phyloP scores from a whole-genome alignment of 257 asterid species.

The Henckelia pumila region DNA sequence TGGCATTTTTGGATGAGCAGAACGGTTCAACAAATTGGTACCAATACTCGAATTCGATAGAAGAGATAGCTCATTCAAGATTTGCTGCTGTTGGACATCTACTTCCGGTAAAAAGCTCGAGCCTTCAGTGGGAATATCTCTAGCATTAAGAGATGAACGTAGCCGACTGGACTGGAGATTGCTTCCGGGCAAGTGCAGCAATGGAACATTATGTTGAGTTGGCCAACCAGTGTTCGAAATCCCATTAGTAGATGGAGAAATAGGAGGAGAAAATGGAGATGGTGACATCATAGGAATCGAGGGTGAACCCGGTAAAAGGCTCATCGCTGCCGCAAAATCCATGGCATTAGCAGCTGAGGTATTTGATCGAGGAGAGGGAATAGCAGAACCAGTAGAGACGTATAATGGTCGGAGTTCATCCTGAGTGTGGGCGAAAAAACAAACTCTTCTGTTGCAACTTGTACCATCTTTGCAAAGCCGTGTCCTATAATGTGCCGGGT shows the following conservation, averaged over 20 bases:
- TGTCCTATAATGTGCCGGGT: constrained; percentile 80
- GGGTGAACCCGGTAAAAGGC: constrained; percentile 60
- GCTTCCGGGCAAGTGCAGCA: constrained; percentile 72
- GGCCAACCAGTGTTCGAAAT: constrained; percentile 59
- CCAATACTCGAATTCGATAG: constrained; percentile 30
- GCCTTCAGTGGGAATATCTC: constrained; percentile 53
- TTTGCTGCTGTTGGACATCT: constrained; percentile 53
- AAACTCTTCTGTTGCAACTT: constrained; percentile 66
- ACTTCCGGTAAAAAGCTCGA: constrained; percentile 43
- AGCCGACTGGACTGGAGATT: constrained; percentile 69
- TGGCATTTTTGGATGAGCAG: constrained; percentile 45
- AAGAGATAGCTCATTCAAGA: constrained; percentile 49
- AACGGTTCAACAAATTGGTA: constrained; percentile 44
- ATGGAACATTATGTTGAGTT: constrained; percentile 56
- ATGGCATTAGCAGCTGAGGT: constrained; percentile 43
- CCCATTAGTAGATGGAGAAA: constrained; percentile 63
- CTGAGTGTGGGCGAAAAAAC: constrained; percentile 78
- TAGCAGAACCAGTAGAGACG: constrained; percentile 76
- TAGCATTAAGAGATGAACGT: constrained; percentile 66
- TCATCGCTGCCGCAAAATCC: constrained; percentile 68
- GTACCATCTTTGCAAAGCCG: constrained; percentile 81
- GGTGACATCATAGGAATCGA: constrained; percentile 50
- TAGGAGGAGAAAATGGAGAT: constrained; percentile 62
- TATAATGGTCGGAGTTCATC: constrained; percentile 82
- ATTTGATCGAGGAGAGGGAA: constrained; percentile 66